Evolutionary conservation across 176 grass and related monocot genomes (phyloP).

Genomic region (Chrysopogon serrulatus): DNA sequence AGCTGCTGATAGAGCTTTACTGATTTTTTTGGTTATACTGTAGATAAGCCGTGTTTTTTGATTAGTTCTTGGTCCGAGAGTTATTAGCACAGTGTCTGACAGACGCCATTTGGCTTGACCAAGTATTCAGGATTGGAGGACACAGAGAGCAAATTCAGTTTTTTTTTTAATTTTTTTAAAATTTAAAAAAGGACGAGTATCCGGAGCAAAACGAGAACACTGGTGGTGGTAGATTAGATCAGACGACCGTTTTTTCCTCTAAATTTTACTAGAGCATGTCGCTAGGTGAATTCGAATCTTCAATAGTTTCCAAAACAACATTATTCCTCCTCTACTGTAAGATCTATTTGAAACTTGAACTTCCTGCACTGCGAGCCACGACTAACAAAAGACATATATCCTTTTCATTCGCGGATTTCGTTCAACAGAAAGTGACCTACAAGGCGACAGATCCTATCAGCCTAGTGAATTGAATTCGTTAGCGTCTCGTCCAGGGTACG

Average conservation of each 20-base stretch:
- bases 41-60: not conserved
- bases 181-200: too few relatives aligned
- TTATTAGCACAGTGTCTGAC: not conserved
- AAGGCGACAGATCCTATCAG: not conserved
- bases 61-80: not conserved
- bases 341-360: not conserved
- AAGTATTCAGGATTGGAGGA: not conserved
- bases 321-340: not conserved
- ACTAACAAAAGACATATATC: not conserved
- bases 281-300: not conserved
- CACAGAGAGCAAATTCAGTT: not conserved
- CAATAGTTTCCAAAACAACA: not conserved
- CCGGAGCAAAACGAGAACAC: too few relatives aligned
- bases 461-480: not conserved
- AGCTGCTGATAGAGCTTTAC: not conserved
- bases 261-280: not conserved
- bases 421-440: not conserved
- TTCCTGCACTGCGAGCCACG: not conserved
- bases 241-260: not conserved
- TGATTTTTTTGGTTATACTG: not conserved
- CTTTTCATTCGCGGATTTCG: not conserved
- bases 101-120: not conserved
- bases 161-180: too few relatives aligned
- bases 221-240: not conserved
- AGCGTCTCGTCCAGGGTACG: not conserved